A percentile compares a stretch with the other conserved stretches of the same genome.
These are phyloP conservation scores for Podospora tetraspora DNA, from an alignment of 495 filamentous ascomycete species.

Conservation along the genomic window DNA sequence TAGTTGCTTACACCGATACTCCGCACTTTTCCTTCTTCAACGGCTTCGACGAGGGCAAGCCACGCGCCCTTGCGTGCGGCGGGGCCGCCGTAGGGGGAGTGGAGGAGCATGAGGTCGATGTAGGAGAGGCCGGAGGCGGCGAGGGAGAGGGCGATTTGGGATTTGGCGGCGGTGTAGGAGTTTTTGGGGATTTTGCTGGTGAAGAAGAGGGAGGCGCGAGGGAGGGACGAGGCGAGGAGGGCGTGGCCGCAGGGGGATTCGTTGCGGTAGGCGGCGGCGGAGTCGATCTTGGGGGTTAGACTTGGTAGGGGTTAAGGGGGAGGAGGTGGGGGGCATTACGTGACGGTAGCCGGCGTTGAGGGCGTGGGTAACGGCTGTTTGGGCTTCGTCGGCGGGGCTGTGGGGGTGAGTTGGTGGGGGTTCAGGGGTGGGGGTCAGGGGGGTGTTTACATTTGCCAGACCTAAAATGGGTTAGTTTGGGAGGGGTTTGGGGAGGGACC, in stretches of 20 bases:
- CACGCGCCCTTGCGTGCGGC: conserved; percentile 55
- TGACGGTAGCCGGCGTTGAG: conserved; percentile 19
- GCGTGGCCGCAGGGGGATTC: conserved; percentile 61
- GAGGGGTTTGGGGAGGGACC: no score
- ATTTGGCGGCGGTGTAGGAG: conserved; percentile 46
- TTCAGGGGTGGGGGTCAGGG: not conserved
- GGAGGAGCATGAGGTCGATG: conserved; percentile 60
- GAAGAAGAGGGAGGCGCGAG: conserved; percentile 63
- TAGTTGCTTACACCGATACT: conserved; percentile 65
- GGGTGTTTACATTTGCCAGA: conserved; percentile 63
- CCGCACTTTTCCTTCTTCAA: conserved; percentile 58
- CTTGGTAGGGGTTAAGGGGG: no score
- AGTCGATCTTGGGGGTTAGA: conserved; percentile 47
- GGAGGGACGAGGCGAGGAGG: conserved; percentile 51
- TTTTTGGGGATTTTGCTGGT: conserved; percentile 61
- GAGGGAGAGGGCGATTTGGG: conserved; percentile 47
- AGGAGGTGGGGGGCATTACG: conserved; percentile 4
- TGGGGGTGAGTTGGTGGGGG: not conserved
- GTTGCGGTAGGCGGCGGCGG: conserved; percentile 64
- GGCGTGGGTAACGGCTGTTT: conserved; percentile 45
- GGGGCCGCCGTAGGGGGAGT: conserved; percentile 57
- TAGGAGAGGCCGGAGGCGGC: conserved; percentile 52
- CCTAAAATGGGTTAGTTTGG: conserved; percentile 34
- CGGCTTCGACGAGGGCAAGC: conserved; percentile 56
- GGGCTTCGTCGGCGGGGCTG: conserved; percentile 36